Base-by-base conservation (phyloP, 1,284 basidiomycete species). In the Apiotrichum laibachii region DNA sequence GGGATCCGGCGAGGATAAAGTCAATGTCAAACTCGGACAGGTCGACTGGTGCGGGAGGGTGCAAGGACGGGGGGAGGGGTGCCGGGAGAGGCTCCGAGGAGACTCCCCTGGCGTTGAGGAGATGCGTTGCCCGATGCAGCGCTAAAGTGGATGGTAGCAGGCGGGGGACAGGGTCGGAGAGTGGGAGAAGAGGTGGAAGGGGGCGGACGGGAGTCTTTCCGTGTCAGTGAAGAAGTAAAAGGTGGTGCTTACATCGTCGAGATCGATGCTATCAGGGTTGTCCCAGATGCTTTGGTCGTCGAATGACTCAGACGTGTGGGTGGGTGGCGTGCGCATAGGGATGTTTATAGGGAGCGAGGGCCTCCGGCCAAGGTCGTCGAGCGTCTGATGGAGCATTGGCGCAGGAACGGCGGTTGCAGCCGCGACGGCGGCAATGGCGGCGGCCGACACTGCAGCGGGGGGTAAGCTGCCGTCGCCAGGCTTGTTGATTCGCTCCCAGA, bases 21-120 rank as follows among this genome's bases (percentile, higher is more conserved):
- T 79, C 78, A 31, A 80, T 76, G 62, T 80, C 79, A 63, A 80
- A 79, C 54, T 78, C 78, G 34, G 77, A 72, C n/a, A 79, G 66
- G 58, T 78, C 77, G 53, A 79, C 72, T 1, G 78, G 73, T 16
- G 70, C 69, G 21, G 77, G 77, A 18, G 77, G 77, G 55, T 79
- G 77, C 9, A 78, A 65, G 10, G 75, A 74, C 8, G 74, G 69
- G 5, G 76, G 74, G 5, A 79, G 61, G 12, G 76, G 76, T 52
- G 76, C 72, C 13, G 78, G 78, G 13, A 79, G 63, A 16, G 76
- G 77, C 45, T 76, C 75, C 15, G 73, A 67, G 31, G 72, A 68
- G 16, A 77, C 67, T 50, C 77, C 76, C 19, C 72, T 69, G 16
- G 73, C 67, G 55, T 66, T 73, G 22, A 79, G 65, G 11, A 78